Base-by-base conservation (phyloP, 1,139 yeast genomes). In the Suhomyces guaymorum region DNA sequence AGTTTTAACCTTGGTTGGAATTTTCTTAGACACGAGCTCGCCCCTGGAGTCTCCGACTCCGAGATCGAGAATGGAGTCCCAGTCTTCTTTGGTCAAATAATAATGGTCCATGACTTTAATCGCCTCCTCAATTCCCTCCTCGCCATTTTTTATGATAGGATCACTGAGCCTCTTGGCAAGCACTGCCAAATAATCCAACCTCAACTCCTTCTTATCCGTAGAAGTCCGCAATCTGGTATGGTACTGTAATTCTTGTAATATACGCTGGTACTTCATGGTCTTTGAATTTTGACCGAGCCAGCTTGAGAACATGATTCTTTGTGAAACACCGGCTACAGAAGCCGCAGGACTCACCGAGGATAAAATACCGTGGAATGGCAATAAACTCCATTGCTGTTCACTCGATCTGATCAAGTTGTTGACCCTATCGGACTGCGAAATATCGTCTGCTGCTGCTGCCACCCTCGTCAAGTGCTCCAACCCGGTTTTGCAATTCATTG, bases 211-310 rank as follows among this genome's bases (percentile, higher is more conserved):
- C 46, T 83, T 80, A 49, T 86, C 84, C 0, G 95, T 84, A 10
- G 87, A 80, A 0, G 95, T 84, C 45, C 80, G 73, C 39, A 89
- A 70, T 32, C 96, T 75, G 10, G 95, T 79, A 54, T 90, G 97
- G 48, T 94, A 84, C 44, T 89, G 96, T 32, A 94, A 52, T 53
- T 89, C 97, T 48, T 90, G 96, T 29, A 94, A 66, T 42, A 87
- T 58, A 42, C 98, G 73, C 43, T 72, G 78, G 54, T 77, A 86
- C 60, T 92, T 92, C 65, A 82, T 79, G 21, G 77, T 70, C 61
- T 88, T 89, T 13, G 97, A 89, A 53, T 86, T 85, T 56, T 90
- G 92, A 1, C 99, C 99, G 41, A 94, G 69, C 86, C 94, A 89
- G 1, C 82, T 65, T 1, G 97, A 79, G 61, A 94, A 94, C 59